phyloP scores from a whole-genome alignment of 1,284 basidiomycete genomes.

The Cryptococcus neoformans region DNA sequence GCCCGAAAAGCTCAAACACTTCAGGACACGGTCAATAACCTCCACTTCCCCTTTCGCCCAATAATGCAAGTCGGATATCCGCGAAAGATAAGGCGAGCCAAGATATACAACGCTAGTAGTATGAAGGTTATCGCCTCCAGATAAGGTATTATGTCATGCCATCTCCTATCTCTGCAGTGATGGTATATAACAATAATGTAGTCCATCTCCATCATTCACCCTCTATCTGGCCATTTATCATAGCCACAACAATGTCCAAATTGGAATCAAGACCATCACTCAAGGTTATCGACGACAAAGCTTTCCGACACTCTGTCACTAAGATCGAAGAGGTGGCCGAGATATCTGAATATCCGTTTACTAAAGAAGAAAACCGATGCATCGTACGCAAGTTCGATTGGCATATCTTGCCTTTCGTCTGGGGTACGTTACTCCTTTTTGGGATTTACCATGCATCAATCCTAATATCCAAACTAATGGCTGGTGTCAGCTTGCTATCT shows the following conservation, averaged over 20 bases:
- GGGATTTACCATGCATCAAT: not conserved
- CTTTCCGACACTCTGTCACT: not conserved
- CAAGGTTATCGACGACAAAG: not conserved
- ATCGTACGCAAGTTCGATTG: constrained; percentile 21
- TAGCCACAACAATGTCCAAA: not conserved
- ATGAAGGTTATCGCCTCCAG: too few species aligned
- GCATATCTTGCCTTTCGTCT: constrained; percentile 25
- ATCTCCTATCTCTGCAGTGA: not conserved
- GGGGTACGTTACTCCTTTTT: constrained; percentile 6
- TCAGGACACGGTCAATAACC: too few species aligned
- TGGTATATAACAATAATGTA: not conserved
- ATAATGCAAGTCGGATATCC: not conserved
- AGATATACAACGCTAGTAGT: not conserved
- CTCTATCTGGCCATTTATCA: not conserved
- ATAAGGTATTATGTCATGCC: too few species aligned
- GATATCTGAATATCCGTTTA: constrained; percentile 14
- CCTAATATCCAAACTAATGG: not conserved
- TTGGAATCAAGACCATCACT: not conserved
- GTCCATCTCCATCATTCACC: not conserved
- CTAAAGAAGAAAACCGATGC: constrained; percentile 13
- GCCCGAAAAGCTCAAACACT: too few species aligned
- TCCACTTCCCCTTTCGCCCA: not conserved
- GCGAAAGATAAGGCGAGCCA: not conserved
- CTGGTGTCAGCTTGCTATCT: constrained; percentile 8
- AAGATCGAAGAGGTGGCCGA: constrained; percentile 14